A percentile compares a stretch with the other conserved stretches of the same genome.
These are phyloP conservation scores for Aristolochia fimbriata DNA, from an alignment of 164 flowering plant species.

Conservation along the genomic window DNA sequence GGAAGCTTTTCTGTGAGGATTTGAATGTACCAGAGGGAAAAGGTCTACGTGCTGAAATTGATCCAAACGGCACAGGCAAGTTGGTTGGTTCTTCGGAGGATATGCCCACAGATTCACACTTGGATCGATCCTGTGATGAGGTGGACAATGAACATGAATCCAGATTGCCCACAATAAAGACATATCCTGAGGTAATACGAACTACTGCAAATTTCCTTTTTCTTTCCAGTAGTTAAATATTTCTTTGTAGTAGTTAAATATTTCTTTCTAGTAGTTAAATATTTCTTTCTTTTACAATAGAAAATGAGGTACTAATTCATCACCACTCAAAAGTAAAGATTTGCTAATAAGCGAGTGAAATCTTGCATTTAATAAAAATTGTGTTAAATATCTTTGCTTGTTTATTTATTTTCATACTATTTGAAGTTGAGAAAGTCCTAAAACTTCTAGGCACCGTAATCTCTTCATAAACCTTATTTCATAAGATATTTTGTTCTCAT, in stretches of 20 bases:
- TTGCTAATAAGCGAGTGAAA: background rate
- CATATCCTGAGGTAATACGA: slow-evolving; percentile 57
- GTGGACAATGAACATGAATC: slow-evolving; percentile 31
- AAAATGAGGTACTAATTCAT: background rate
- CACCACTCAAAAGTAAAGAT: background rate
- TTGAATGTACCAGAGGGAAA: slow-evolving; percentile 57
- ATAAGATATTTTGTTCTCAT: no score
- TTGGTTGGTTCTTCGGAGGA: slow-evolving; percentile 29
- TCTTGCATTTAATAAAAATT: background rate
- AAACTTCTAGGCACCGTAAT: background rate
- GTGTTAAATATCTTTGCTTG: background rate
- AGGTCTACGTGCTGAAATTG: slow-evolving; percentile 57
- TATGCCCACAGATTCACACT: slow-evolving; percentile 29
- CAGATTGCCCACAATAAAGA: slow-evolving; percentile 36
- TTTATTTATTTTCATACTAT: no score
- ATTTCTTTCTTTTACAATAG: no score
- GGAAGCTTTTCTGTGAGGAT: slow-evolving; percentile 83
- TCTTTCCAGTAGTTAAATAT: no score
- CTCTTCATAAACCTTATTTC: background rate
- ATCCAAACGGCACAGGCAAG: slow-evolving; percentile 19
- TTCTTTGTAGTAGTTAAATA: no score
- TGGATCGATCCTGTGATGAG: slow-evolving; percentile 26
- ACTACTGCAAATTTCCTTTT: background rate
- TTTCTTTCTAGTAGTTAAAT: no score
- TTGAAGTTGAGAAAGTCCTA: background rate